These are phyloP conservation scores for Exophiala calicioides DNA, from an alignment of 2,329 filamentous ascomycete genomes.

Conservation along the genomic window DNA sequence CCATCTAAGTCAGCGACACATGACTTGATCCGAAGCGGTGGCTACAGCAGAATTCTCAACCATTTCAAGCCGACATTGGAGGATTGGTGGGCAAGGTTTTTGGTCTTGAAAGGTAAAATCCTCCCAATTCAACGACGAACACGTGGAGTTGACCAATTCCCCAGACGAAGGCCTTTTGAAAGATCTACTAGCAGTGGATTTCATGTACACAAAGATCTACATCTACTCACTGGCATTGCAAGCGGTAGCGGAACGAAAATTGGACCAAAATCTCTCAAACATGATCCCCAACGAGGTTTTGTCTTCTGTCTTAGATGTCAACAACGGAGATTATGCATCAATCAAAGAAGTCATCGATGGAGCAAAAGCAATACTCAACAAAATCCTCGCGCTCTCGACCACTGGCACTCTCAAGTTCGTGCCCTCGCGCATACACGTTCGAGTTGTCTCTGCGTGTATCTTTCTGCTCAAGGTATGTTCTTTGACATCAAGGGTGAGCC, in stretches of 20 bases:
- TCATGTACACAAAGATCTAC: constrained; percentile 49
- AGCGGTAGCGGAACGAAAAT: constrained; percentile 57
- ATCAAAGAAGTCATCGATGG: background rate
- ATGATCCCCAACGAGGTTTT: background rate
- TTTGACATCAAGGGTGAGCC: too few relatives aligned
- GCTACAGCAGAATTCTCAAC: constrained; percentile 53
- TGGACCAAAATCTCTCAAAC: constrained; percentile 14
- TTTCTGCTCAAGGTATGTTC: constrained; percentile 57
- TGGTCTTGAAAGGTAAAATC: constrained; percentile 36
- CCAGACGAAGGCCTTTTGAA: constrained; percentile 38
- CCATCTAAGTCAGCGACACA: constrained; percentile 45
- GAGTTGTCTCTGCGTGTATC: constrained; percentile 57
- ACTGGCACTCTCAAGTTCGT: constrained; percentile 51
- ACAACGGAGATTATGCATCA: background rate
- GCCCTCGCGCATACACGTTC: constrained; percentile 56
- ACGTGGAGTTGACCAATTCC: constrained; percentile 17
- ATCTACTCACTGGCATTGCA: constrained; percentile 55
- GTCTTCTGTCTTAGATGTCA: background rate
- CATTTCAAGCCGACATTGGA: constrained; percentile 46
- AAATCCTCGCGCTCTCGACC: constrained; percentile 54
- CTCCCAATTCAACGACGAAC: constrained; percentile 1
- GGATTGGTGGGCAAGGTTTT: constrained; percentile 37
- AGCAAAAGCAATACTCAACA: constrained; percentile 23
- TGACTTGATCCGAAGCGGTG: constrained; percentile 47
- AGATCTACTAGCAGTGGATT: constrained; percentile 56